Percentiles rank a stretch among this genome's conserved stretches.
phyloP scores from a whole-genome alignment of 495 filamentous ascomycete species.

The Xylaria flabelliformis region DNA sequence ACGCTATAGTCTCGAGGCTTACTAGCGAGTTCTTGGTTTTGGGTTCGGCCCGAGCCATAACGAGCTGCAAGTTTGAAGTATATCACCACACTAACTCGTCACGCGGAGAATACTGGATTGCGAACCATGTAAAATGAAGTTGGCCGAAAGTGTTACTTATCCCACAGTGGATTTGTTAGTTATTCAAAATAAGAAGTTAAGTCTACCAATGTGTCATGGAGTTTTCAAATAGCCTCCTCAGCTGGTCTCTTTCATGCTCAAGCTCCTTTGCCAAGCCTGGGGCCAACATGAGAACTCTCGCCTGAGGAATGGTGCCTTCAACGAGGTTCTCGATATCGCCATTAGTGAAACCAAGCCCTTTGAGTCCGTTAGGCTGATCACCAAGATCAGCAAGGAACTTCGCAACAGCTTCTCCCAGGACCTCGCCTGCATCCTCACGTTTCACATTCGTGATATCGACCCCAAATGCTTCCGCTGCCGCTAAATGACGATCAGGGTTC shows the following conservation, averaged over 20 bases:
- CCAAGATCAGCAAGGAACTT: slow-evolving; percentile 82
- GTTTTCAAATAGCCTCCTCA: slow-evolving; percentile 58
- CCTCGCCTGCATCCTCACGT: slow-evolving; percentile 83
- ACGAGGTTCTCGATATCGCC: slow-evolving; percentile 81
- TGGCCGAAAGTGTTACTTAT: not conserved
- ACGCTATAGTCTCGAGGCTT: not conserved
- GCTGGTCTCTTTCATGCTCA: slow-evolving; percentile 63
- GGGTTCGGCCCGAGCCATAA: not conserved
- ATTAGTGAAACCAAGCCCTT: slow-evolving; percentile 76
- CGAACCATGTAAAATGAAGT: not conserved
- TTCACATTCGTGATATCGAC: slow-evolving; percentile 87
- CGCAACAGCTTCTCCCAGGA: slow-evolving; percentile 79
- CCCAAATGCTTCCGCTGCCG: slow-evolving; percentile 88
- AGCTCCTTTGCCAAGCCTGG: slow-evolving; percentile 76
- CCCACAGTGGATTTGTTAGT: not conserved
- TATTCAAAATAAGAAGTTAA: not conserved
- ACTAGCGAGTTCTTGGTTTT: not conserved
- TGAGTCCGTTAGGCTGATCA: slow-evolving; percentile 87
- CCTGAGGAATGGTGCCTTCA: slow-evolving; percentile 92
- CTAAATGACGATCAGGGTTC: slow-evolving; percentile 89
- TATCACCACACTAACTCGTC: no score
- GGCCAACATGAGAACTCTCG: slow-evolving; percentile 88
- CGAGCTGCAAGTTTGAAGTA: not conserved
- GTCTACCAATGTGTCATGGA: slow-evolving; percentile 22
- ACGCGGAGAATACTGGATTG: not conserved